A percentile compares a stretch with the other conserved stretches of the same genome.
phyloP scores from a whole-genome alignment of 2,329 filamentous ascomycete species.

The Pseudogymnoascus destructans region DNA sequence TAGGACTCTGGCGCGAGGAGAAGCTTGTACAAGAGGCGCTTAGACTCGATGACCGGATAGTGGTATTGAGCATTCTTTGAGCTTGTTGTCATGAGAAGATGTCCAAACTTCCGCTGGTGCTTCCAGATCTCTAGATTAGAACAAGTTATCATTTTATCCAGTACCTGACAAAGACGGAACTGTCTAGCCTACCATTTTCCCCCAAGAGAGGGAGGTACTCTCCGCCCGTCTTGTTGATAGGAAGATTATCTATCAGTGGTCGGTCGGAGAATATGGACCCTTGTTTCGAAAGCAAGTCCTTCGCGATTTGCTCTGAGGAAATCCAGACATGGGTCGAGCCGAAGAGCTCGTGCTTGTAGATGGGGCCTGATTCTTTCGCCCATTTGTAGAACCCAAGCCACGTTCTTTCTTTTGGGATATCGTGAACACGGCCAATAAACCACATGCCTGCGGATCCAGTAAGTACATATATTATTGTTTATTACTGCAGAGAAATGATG shows the following conservation, averaged over 20 bases:
- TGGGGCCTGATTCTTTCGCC: conserved; percentile 34
- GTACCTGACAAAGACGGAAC: background rate
- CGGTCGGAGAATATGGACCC: conserved; percentile 35
- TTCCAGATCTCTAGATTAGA: conserved; percentile 33
- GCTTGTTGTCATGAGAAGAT: conserved; percentile 31
- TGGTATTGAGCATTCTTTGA: conserved; percentile 29
- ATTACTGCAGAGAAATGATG: background rate
- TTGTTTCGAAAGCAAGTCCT: conserved; percentile 32
- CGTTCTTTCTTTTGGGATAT: conserved; percentile 30
- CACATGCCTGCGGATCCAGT: conserved; percentile 27
- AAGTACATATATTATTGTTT: background rate
- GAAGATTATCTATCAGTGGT: conserved; percentile 34
- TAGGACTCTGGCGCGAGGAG: conserved; percentile 31
- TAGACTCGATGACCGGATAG: conserved; percentile 32
- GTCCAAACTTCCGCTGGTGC: conserved; percentile 34
- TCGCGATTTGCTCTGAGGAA: conserved; percentile 33
- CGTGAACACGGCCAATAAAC: conserved; percentile 33
- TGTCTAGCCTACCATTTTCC: conserved; percentile 27
- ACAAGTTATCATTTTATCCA: conserved; percentile 7
- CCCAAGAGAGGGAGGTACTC: conserved; percentile 35
- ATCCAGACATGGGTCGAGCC: conserved; percentile 36
- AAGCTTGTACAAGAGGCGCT: conserved; percentile 30
- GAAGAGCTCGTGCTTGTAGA: conserved; percentile 35
- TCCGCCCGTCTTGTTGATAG: conserved; percentile 35
- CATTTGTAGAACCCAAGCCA: conserved; percentile 38